Evolutionary conservation across 345 rosid species (phyloP).

Genomic region (Eucalyptus pauciflora): DNA sequence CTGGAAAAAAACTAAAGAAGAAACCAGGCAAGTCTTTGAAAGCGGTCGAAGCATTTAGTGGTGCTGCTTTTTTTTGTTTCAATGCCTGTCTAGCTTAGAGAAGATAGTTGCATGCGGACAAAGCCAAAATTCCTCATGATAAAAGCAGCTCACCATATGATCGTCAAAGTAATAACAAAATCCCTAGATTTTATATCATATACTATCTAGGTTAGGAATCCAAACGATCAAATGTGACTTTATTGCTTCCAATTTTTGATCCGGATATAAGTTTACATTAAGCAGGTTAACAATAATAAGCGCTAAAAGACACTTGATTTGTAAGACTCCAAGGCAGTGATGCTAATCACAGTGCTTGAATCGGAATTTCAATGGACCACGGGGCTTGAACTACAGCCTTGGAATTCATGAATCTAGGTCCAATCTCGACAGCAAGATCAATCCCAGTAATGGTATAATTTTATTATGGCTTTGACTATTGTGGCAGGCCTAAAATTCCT

Average conservation of each 20-base stretch:
- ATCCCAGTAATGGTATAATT: neutral
- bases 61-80: neutral
- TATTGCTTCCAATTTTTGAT: neutral
- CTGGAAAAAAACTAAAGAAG: neutral
- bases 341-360: neutral
- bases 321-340: neutral
- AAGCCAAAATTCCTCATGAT: neutral
- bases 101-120: neutral
- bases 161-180: neutral
- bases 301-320: neutral
- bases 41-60: neutral
- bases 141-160: neutral
- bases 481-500: neutral
- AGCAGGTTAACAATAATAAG: neutral
- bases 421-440: neutral
- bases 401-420: neutral
- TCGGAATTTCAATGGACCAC: neutral
- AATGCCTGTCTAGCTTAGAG: neutral
- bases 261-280: accelerated
- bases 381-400: neutral
- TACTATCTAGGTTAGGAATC: accelerated
- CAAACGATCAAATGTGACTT: accelerated
- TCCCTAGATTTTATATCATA: too few species aligned
- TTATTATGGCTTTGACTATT: neutral
- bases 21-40: neutral